phyloP scores from a whole-genome alignment of 495 filamentous ascomycete species.

The Podospora appendiculata region DNA sequence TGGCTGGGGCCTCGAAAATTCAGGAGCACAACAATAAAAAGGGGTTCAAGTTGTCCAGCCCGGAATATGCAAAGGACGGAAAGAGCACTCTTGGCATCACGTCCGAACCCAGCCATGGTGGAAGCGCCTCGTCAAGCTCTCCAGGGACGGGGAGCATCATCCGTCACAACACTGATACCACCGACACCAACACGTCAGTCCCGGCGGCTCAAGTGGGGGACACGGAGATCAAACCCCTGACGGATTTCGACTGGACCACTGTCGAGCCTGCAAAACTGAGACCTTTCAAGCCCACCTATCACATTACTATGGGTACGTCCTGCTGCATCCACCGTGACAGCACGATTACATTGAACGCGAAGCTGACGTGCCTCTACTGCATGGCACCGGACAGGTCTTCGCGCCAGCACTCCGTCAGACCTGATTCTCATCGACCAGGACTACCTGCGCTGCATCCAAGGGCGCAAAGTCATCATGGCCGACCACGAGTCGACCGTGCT shows the following conservation, averaged over 20 bases:
- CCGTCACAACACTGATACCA: too few relatives aligned
- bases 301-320: slow-evolving; percentile 61
- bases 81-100: too few relatives aligned
- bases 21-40: too few relatives aligned
- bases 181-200: too few relatives aligned
- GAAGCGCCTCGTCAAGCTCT: too few relatives aligned
- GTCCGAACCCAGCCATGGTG: too few relatives aligned
- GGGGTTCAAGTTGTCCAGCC: too few relatives aligned
- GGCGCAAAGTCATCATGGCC: slow-evolving; percentile 45
- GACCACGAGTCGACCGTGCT: slow-evolving; percentile 40
- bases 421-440: slow-evolving; percentile 61
- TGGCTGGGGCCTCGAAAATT: too few relatives aligned
- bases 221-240: slow-evolving; percentile 42
- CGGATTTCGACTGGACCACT: slow-evolving; percentile 51
- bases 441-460: slow-evolving; percentile 47
- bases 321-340: not conserved
- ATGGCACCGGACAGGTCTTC: slow-evolving; percentile 28
- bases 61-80: too few relatives aligned
- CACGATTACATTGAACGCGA: slow-evolving; percentile 1
- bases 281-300: slow-evolving; percentile 64
- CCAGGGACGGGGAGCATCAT: too few relatives aligned
- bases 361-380: not conserved
- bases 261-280: slow-evolving; percentile 54
- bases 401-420: slow-evolving; percentile 46
- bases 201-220: too few relatives aligned